phyloP scores from a whole-genome alignment of 371 early-diverging fungal species.

The Capniomyces stellatus region DNA sequence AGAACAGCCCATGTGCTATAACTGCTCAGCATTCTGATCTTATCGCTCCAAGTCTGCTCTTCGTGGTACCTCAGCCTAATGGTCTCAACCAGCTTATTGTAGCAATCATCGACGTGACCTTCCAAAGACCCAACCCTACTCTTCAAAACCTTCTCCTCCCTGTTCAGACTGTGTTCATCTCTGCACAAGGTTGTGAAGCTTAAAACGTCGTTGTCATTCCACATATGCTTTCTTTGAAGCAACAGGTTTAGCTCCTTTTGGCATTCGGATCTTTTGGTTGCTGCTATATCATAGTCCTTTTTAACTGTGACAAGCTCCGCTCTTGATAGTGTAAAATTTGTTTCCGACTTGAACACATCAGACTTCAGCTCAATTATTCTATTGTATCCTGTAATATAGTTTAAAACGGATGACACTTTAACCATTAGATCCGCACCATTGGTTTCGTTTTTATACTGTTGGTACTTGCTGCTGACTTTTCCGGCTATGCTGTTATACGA shows the following conservation, averaged over 20 bases:
- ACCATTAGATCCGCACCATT: slow-evolving; percentile 1
- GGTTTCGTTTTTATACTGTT: no score
- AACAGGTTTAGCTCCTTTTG: slow-evolving; percentile 79
- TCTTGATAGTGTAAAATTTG: slow-evolving; percentile 34
- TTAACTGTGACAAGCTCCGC: slow-evolving; percentile 43
- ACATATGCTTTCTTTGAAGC: slow-evolving; percentile 67
- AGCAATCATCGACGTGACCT: slow-evolving; percentile 46
- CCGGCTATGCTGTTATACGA: no score
- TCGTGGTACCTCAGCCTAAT: slow-evolving; percentile 69
- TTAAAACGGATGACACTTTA: slow-evolving; percentile 34
- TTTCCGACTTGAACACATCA: slow-evolving; percentile 48
- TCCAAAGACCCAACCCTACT: slow-evolving; percentile 37
- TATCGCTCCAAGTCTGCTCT: slow-evolving; percentile 94
- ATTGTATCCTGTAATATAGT: slow-evolving; percentile 67
- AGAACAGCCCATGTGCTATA: slow-evolving; percentile 71
- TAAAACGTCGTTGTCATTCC: slow-evolving; percentile 70
- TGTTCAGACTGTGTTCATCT: slow-evolving; percentile 54
- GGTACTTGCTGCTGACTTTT: no score
- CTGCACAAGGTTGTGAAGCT: slow-evolving; percentile 74
- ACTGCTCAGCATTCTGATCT: slow-evolving; percentile 75
- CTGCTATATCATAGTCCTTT: slow-evolving; percentile 40
- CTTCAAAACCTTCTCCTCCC: slow-evolving; percentile 39
- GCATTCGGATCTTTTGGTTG: slow-evolving; percentile 45
- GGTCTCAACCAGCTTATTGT: slow-evolving; percentile 40
- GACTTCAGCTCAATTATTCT: slow-evolving; percentile 52